Conservation (phyloP, 805 yeast species). For the Suhomyces canberraensis region DNA sequence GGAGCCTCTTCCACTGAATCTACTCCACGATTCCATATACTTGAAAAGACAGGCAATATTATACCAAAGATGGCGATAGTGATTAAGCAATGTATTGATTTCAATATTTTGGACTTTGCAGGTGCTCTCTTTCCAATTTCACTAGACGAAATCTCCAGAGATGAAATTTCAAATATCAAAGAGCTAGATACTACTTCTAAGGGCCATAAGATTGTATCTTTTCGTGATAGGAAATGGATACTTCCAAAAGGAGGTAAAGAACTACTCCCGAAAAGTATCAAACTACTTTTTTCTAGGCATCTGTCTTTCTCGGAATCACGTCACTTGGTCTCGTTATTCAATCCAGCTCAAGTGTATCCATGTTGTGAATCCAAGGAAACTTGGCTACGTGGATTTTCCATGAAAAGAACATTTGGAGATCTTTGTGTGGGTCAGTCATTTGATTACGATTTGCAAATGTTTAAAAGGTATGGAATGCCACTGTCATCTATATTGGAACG, state of each 20-base stretch:
- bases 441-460: constrained; percentile 14
- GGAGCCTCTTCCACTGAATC: not conserved
- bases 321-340: constrained; percentile 31
- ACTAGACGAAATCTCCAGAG: constrained; percentile 12
- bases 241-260: constrained; percentile 22
- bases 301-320: constrained; percentile 43
- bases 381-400: constrained; percentile 39
- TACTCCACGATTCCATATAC: constrained; percentile 1
- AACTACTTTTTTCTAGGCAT: constrained; percentile 44
- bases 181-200: constrained; percentile 15
- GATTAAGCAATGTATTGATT: constrained; percentile 36
- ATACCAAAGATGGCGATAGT: constrained; percentile 15
- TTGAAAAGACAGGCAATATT: not conserved
- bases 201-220: constrained; percentile 22
- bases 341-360: constrained; percentile 43
- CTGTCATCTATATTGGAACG: constrained; percentile 5
- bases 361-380: constrained; percentile 30
- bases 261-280: constrained; percentile 34
- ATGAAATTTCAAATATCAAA: constrained; percentile 10
- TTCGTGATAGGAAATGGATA: constrained; percentile 27
- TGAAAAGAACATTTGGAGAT: constrained; percentile 41
- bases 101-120: constrained; percentile 32
- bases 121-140: constrained; percentile 27
- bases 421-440: constrained; percentile 18
- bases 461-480: constrained; percentile 13